Conservation (phyloP, 805 yeast species). For the Candida germanica region DNA sequence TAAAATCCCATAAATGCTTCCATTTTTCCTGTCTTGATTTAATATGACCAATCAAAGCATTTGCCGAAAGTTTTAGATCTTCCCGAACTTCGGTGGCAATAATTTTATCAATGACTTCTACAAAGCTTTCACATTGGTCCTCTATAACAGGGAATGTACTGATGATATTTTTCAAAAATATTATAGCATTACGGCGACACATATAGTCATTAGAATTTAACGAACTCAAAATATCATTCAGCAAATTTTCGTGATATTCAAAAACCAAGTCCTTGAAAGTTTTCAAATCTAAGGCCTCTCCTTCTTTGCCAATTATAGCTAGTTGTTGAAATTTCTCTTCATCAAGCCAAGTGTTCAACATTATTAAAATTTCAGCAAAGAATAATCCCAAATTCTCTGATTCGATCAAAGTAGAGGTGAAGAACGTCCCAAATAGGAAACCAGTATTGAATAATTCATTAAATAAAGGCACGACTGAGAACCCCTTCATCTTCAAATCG, state of each 20-base stretch:
- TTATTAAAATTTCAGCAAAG: constrained; percentile 45
- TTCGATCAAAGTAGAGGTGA: constrained; percentile 70
- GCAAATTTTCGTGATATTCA: constrained; percentile 53
- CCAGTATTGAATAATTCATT: constrained; percentile 47
- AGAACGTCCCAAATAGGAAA: constrained; percentile 55
- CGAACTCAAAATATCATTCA: constrained; percentile 41
- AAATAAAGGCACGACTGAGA: constrained; percentile 36
- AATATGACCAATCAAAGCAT: constrained; percentile 65
- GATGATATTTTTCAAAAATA: constrained; percentile 64
- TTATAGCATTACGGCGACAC: constrained; percentile 76
- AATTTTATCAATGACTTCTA: constrained; percentile 46
- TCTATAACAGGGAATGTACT: constrained; percentile 65
- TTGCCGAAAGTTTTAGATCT: constrained; percentile 75
- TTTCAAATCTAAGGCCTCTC: constrained; percentile 4
- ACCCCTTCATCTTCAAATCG: constrained; percentile 29
- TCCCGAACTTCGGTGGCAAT: constrained; percentile 60
- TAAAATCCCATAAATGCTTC: constrained; percentile 56
- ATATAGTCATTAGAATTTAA: constrained; percentile 60
- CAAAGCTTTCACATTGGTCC: constrained; percentile 57
- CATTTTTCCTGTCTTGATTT: constrained; percentile 52
- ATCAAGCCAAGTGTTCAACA: constrained; percentile 44
- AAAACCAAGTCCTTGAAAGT: constrained; percentile 25
- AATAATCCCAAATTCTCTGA: constrained; percentile 83
- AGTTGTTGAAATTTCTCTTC: constrained; percentile 23
- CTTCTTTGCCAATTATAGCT: not conserved